phyloP scores from a whole-genome alignment of 768 basidiomycete genomes.

The Pisolithus albus region DNA sequence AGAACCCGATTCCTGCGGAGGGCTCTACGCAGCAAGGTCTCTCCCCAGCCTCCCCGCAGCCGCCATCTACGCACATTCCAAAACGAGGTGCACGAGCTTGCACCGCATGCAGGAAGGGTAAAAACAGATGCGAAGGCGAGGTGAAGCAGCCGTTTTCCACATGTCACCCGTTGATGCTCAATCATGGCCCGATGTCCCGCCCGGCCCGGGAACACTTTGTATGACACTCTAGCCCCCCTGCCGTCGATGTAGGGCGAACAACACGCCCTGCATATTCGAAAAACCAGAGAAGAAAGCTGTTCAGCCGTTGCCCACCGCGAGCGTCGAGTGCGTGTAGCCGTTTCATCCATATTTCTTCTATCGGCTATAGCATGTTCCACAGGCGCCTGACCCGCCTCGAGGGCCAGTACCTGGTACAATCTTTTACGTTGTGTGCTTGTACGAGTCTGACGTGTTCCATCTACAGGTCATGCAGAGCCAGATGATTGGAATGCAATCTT shows the following conservation, averaged over 20 bases:
- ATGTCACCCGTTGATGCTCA: conserved; percentile 43
- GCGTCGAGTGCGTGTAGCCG: conserved; percentile 57
- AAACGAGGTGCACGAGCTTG: conserved; percentile 88
- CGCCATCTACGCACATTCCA: conserved; percentile 56
- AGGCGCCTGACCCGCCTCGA: conserved; percentile 81
- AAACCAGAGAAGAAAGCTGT: conserved; percentile 84
- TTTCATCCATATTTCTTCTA: conserved; percentile 12
- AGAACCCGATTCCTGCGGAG: conserved; percentile 27
- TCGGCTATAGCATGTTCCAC: conserved; percentile 17
- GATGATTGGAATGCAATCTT: conserved; percentile 92
- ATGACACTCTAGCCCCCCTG: conserved; percentile 60
- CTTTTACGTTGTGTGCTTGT: conserved; percentile 1
- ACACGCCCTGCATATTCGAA: conserved; percentile 78
- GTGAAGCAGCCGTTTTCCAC: conserved; percentile 39
- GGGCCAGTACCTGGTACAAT: conserved; percentile 70
- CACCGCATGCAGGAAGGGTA: conserved; percentile 84
- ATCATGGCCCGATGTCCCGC: conserved; percentile 57
- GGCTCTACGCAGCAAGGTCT: conserved; percentile 20
- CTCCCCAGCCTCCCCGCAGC: conserved; percentile 21
- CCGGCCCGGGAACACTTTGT: conserved; percentile 57
- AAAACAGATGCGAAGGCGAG: conserved; percentile 92
- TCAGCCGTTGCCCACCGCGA: conserved; percentile 51
- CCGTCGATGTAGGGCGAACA: conserved; percentile 80
- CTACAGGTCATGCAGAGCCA: conserved; percentile 83
- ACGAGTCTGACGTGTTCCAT: neutral